These are phyloP conservation scores for Magnaporthiopsis incrustans DNA, from an alignment of 2,329 filamentous ascomycete genomes.

Conservation along the genomic window DNA sequence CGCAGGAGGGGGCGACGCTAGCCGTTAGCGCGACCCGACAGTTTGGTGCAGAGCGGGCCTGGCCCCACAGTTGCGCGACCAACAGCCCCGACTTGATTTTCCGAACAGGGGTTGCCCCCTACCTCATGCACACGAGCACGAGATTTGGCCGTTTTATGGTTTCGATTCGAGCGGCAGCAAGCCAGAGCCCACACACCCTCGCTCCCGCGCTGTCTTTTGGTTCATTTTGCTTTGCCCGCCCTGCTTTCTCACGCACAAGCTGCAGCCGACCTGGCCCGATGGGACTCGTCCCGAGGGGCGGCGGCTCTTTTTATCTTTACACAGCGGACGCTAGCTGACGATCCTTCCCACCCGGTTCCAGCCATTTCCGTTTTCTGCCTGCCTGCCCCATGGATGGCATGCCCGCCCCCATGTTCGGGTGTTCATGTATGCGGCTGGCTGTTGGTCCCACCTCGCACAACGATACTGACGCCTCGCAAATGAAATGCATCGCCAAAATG, in stretches of 20 bases:
- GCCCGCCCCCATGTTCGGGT: neutral
- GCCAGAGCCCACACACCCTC: neutral
- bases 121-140: neutral
- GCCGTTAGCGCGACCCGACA: neutral
- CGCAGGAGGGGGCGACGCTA: neutral
- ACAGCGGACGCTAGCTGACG: too few relatives aligned
- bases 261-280: too few relatives aligned
- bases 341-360: too few relatives aligned
- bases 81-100: neutral
- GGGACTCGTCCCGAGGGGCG: too few relatives aligned
- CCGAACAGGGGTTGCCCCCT: neutral
- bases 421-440: neutral
- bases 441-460: neutral
- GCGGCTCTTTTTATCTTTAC: too few relatives aligned
- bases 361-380: neutral
- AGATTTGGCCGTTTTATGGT: neutral
- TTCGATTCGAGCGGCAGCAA: neutral
- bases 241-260: neutral
- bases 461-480: neutral
- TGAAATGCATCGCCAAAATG: neutral
- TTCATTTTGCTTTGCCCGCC: neutral
- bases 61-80: neutral
- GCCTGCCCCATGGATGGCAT: neutral
- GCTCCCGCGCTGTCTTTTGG: neutral
- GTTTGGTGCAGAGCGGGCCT: too few relatives aligned